Conservation (phyloP, 2,329 filamentous ascomycete species). For the Beauveria sp. region DNA sequence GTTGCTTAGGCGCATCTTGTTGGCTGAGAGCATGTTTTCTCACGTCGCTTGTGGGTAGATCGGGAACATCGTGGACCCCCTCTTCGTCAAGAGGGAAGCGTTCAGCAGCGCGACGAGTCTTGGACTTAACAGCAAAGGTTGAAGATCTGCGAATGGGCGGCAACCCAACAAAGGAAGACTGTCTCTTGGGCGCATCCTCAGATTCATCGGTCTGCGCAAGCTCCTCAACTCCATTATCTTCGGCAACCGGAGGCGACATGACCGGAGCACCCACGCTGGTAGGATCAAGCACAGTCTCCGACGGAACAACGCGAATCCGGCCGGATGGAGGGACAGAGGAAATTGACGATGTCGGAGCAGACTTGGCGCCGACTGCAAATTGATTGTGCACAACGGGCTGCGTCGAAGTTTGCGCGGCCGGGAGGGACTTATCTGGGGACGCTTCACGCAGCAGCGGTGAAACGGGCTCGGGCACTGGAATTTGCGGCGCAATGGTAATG, state of each 20-base stretch:
- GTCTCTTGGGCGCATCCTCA: slow-evolving; percentile 29
- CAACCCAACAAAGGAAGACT: slow-evolving; percentile 47
- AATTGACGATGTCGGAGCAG: background rate
- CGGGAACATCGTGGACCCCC: slow-evolving; percentile 2
- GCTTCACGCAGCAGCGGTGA: slow-evolving; percentile 24
- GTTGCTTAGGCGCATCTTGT: background rate
- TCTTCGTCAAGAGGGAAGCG: slow-evolving; percentile 27
- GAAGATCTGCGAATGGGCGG: slow-evolving; percentile 53
- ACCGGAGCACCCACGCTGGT: background rate
- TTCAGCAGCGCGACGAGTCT: slow-evolving; percentile 26
- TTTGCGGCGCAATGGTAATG: slow-evolving; percentile 14
- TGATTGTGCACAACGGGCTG: background rate
- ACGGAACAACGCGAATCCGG: slow-evolving; percentile 19
- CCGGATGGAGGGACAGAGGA: background rate
- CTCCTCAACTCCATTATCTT: slow-evolving; percentile 9
- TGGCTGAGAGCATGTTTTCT: background rate
- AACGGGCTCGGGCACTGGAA: slow-evolving; percentile 23
- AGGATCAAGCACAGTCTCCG: slow-evolving; percentile 2
- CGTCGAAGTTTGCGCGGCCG: background rate
- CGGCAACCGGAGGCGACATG: background rate
- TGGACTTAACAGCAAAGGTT: slow-evolving; percentile 40
- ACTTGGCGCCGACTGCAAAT: background rate
- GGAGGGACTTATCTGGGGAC: background rate
- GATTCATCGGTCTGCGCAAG: slow-evolving; percentile 13
- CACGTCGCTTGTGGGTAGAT: background rate